Percentiles rank a stretch among this genome's conserved stretches.
Evolutionary conservation across 495 filamentous ascomycete species (phyloP).

Genomic region (Aspergillus baeticus): DNA sequence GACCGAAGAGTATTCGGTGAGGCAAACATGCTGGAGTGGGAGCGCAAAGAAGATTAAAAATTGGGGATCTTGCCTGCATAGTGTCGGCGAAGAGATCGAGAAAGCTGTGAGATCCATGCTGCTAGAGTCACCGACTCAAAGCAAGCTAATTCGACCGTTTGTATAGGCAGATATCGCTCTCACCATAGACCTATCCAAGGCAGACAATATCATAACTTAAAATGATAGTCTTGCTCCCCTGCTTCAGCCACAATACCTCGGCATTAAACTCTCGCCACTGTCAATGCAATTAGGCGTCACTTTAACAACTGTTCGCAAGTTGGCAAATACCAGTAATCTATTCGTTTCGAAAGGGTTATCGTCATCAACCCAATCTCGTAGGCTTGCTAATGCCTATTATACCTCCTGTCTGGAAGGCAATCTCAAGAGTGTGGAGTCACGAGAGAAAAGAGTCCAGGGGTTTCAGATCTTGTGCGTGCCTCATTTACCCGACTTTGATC

Average conservation of each 20-base stretch:
- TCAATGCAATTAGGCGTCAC: constrained; percentile 10
- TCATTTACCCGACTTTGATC: background rate
- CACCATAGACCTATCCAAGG: constrained; percentile 8
- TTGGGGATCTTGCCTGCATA: constrained; percentile 13
- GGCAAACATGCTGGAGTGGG: too few species aligned
- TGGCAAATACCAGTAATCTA: constrained; percentile 9
- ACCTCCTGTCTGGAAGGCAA: constrained; percentile 7
- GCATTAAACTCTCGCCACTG: constrained; percentile 9
- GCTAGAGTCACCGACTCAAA: too few species aligned
- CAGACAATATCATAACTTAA: background rate
- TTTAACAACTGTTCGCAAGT: constrained; percentile 8
- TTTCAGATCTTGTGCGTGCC: constrained; percentile 16
- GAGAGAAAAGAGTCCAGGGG: constrained; percentile 19
- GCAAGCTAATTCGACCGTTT: background rate
- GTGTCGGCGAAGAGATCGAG: constrained; percentile 15
- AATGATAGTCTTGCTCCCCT: constrained; percentile 4
- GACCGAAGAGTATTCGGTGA: too few species aligned
- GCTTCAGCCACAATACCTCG: constrained; percentile 15
- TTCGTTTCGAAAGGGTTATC: background rate
- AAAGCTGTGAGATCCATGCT: constrained; percentile 6
- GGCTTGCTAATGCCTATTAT: constrained; percentile 10
- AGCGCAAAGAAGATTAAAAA: constrained; percentile 8
- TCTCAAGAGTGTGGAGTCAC: constrained; percentile 11
- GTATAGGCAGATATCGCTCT: constrained; percentile 15
- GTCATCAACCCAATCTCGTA: background rate